Evolutionary conservation across 148 eudicot genomes (phyloP), one percentile per base, ranked within the genome.

Genomic region (Gaultheria prostrata): DNA sequence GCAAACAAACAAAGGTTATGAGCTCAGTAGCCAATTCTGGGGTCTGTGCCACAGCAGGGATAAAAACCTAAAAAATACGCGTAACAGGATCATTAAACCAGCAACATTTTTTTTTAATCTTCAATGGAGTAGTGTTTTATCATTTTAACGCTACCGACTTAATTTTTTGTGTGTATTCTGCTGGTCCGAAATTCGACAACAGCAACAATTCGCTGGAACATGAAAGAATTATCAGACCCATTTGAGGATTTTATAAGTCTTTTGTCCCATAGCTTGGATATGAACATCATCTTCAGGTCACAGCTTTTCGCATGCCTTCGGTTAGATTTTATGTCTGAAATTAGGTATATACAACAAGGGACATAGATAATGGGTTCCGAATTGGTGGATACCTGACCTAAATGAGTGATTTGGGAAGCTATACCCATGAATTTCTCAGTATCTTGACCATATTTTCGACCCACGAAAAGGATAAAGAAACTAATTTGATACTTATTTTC

Each of bases 271-370:
- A 56, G 28, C 72, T 57, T 74, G 12, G 71, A 21, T 32, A 67
- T n/a, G 35, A 82, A 72, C 18, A 80, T 30, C 20, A 72, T 32
- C 30, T 74, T 57, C 20, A 49, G 14, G 77, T 56, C 69, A 49
- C 1, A 35, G 17, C 43, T 50, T 26, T 48, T 43, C 7, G 84
- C 56, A 81, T 71, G 33, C 76, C 30, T 20, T 26, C 26, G 81
- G 70, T 85, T 85, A 67, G 87, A 46, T 81, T 75, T 74, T 81
- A 74, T 84, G 74, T 48, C 83, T 72, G 86, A 84, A 84, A 72
- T 26, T 59, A 74, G 15, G 24, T 72, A 32, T 12, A 24, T 33
- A 6, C 73, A 43, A 24, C 51, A 69, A 54, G 15, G 35, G 39
- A 74, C 20, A 72, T 13, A 39, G 51, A 82, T 15, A 24, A 35